Evolutionary conservation across 202 grass and related monocot species (phyloP), one percentile per base, ranked within the genome.

Genomic region (Musa balbisiana): DNA sequence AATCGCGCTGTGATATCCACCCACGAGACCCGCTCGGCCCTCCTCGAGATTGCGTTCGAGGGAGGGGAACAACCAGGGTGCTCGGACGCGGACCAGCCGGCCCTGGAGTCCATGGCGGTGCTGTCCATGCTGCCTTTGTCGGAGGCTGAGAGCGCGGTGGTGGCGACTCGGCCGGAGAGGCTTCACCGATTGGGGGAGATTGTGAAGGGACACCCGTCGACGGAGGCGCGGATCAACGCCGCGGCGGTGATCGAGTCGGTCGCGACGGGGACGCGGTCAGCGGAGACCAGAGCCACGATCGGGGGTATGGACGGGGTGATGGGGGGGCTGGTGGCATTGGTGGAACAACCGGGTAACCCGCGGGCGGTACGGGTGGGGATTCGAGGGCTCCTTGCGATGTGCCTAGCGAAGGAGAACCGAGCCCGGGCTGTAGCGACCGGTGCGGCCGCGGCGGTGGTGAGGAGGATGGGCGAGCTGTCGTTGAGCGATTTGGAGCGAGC

Each of bases 1-100:
- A 94, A 99, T 72, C 52, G 95, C 9, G 77, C 90, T 53, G 89
- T 94, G 64, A 92, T 99, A 79, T 92, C 95, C 59, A 92, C 91
- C 20, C 82, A 13, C 49, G 95, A 99, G 89, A 99, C 91, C n/a
- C 52, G 91, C 51, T 81, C 85, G 0, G 91, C 95, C n/a, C 82
- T 99, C 9, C 33, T 92, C 0, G 81, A 90, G 10, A 86, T 85
- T 69, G 87, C 89, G 3, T 94, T 99, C 29, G 81, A 77, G 5
- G 84, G 33, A 15, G 71, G 13, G 8, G 23, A 6, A 1, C 4
- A 59, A 0, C 78, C 27, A 1, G 70, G n/a, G 2, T 15, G 1
- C 2, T 2, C 27, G 1, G 53, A 69, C 3, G 71, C 80, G 21
- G 92, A 92, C 69, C 76, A 82, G 12, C 24, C 79, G 72, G 80